Evolutionary conservation across 257 asterid genomes (phyloP).

Genomic region (Solanum sitiens): DNA sequence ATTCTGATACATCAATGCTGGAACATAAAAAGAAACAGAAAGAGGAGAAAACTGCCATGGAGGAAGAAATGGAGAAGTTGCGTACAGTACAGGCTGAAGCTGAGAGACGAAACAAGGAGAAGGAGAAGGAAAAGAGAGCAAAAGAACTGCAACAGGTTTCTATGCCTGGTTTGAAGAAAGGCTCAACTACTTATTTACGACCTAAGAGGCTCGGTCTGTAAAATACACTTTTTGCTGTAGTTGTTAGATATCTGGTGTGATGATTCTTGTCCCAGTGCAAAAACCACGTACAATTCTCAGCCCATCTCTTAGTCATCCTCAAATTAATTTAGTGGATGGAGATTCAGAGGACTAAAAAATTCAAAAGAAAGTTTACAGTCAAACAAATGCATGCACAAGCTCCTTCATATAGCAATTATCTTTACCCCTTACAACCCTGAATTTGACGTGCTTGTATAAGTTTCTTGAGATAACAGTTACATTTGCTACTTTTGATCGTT

Average conservation of each 20-base stretch:
- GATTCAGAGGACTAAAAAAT: background rate
- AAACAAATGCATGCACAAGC: background rate
- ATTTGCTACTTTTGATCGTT: background rate
- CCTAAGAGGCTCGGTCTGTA: slow-evolving; percentile 74
- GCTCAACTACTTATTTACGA: slow-evolving; percentile 60
- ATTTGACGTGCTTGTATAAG: background rate
- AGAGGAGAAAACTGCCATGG: slow-evolving; percentile 90
- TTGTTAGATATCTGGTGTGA: background rate
- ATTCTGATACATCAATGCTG: slow-evolving; percentile 69
- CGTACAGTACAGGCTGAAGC: slow-evolving; percentile 45
- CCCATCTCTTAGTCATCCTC: background rate
- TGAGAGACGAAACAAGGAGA: slow-evolving; percentile 38
- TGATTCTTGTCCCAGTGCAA: background rate
- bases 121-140: slow-evolving; percentile 55
- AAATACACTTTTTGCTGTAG: background rate
- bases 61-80: slow-evolving; percentile 90
- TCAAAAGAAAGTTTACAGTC: background rate
- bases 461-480: background rate
- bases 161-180: slow-evolving; percentile 70
- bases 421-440: background rate
- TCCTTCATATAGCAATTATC: background rate
- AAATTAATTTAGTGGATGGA: background rate
- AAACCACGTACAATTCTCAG: background rate
- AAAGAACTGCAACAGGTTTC: slow-evolving; percentile 63
- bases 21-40: slow-evolving; percentile 88